Conservation (phyloP, 495 filamentous ascomycete genomes). For the Lasiosphaeria miniovina region DNA sequence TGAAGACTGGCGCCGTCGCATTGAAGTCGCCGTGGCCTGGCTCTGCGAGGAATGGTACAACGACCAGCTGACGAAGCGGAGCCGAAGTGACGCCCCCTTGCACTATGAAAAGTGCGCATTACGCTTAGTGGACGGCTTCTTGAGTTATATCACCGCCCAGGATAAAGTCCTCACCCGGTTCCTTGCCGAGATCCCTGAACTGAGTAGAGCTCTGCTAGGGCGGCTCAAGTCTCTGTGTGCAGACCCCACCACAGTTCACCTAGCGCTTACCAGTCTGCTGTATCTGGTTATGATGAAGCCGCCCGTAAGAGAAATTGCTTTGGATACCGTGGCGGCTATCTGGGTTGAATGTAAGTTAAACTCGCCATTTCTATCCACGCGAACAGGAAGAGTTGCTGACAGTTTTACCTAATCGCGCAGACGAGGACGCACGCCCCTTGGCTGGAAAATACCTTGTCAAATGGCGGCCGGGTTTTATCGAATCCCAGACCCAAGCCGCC, state of each 20-base stretch:
- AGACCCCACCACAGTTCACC: conserved; percentile 70
- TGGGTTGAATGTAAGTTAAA: conserved; percentile 72
- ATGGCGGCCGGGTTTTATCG: conserved; percentile 51
- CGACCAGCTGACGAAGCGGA: conserved; percentile 61
- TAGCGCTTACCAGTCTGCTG: conserved; percentile 48
- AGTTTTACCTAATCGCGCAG: conserved; percentile 7
- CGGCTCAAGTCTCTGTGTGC: conserved; percentile 76
- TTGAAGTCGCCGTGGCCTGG: conserved; percentile 86
- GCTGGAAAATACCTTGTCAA: conserved; percentile 52
- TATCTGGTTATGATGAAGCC: conserved; percentile 86
- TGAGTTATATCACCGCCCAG: conserved; percentile 79
- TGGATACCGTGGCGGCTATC: conserved; percentile 81
- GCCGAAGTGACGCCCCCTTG: conserved; percentile 41
- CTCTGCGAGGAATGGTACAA: conserved; percentile 98
- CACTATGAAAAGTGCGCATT: conserved; percentile 81
- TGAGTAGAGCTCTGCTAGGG: conserved; percentile 65
- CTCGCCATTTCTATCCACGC: background rate
- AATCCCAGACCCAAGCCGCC: conserved; percentile 27
- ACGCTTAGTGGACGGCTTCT: conserved; percentile 78
- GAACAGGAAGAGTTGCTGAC: conserved; percentile 3
- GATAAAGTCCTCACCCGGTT: conserved; percentile 89
- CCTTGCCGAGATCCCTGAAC: conserved; percentile 83
- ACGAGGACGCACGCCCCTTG: conserved; percentile 51
- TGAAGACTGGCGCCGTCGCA: conserved; percentile 83
- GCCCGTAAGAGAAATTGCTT: conserved; percentile 72